Percentiles rank a stretch among this genome's conserved stretches.
These are phyloP conservation scores for Lentinula edodes DNA, from an alignment of 768 basidiomycete genomes.

Conservation along the genomic window DNA sequence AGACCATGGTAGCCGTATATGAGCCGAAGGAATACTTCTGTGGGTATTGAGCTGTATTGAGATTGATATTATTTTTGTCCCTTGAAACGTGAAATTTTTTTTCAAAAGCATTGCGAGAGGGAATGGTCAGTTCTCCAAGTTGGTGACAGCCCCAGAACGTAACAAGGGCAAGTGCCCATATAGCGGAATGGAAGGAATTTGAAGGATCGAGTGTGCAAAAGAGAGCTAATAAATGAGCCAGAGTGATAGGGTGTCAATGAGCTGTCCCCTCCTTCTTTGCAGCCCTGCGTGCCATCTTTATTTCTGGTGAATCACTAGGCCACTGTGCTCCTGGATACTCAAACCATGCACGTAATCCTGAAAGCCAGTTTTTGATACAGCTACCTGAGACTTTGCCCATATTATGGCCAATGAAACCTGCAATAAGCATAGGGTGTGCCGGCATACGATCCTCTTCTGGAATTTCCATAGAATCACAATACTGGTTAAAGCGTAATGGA, in stretches of 20 bases:
- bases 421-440: constrained; percentile 20
- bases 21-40: too few relatives aligned
- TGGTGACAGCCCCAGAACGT: constrained; percentile 31
- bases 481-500: constrained; percentile 25
- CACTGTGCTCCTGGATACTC: constrained; percentile 26
- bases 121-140: constrained; percentile 22
- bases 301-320: constrained; percentile 20
- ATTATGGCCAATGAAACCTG: constrained; percentile 19
- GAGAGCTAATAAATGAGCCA: constrained; percentile 24
- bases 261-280: constrained; percentile 16
- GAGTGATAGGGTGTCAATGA: constrained; percentile 27
- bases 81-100: constrained; percentile 10
- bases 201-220: constrained; percentile 15
- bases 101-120: constrained; percentile 8
- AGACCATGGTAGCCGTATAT: constrained; percentile 27
- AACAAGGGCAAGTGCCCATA: constrained; percentile 25
- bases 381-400: constrained; percentile 10
- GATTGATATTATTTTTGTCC: constrained; percentile 9
- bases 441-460: constrained; percentile 22
- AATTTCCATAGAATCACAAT: constrained; percentile 23
- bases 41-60: background rate
- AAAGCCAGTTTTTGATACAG: constrained; percentile 27
- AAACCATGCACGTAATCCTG: constrained; percentile 32
- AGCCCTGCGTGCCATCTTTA: constrained; percentile 12
- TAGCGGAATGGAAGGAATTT: constrained; percentile 23